Conservation (phyloP, 2,329 filamentous ascomycete species). For the Peltaster fructicola region DNA sequence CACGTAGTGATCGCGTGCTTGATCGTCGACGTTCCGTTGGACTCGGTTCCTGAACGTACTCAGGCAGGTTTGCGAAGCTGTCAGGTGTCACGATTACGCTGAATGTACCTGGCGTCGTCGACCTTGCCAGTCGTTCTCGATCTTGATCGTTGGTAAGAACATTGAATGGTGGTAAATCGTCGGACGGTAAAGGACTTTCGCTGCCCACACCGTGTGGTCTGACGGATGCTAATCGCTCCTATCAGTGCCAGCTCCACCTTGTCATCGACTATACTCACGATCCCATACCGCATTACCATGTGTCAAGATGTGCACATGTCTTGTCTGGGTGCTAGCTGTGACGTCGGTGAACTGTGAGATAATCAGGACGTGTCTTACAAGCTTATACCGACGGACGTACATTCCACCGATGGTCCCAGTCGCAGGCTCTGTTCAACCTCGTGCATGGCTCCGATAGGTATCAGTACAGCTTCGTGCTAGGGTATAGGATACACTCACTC, state of each 20-base stretch:
- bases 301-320: constrained; percentile 27
- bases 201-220: no score
- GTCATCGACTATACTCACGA: constrained; percentile 33
- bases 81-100: constrained; percentile 36
- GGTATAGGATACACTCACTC: constrained; percentile 21
- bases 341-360: constrained; percentile 17
- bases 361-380: no score
- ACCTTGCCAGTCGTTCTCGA: constrained; percentile 37
- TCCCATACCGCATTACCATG: constrained; percentile 39
- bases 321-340: constrained; percentile 16
- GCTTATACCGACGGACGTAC: constrained; percentile 18
- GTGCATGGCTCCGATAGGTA: constrained; percentile 31
- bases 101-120: constrained; percentile 35
- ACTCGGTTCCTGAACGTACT: no score
- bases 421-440: constrained; percentile 37
- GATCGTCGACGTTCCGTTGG: constrained; percentile 13
- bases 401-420: constrained; percentile 36
- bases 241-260: no score
- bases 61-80: constrained; percentile 35
- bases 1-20: constrained; percentile 11
- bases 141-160: constrained; percentile 38
- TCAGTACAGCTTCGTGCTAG: constrained; percentile 1
- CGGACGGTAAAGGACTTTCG: no score
- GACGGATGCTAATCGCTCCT: no score
- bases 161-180: constrained; percentile 37